A percentile compares a stretch with the other conserved stretches of the same genome.
These are phyloP conservation scores for Erodium texanum DNA, from an alignment of 441 rosid genomes.

Conservation along the genomic window DNA sequence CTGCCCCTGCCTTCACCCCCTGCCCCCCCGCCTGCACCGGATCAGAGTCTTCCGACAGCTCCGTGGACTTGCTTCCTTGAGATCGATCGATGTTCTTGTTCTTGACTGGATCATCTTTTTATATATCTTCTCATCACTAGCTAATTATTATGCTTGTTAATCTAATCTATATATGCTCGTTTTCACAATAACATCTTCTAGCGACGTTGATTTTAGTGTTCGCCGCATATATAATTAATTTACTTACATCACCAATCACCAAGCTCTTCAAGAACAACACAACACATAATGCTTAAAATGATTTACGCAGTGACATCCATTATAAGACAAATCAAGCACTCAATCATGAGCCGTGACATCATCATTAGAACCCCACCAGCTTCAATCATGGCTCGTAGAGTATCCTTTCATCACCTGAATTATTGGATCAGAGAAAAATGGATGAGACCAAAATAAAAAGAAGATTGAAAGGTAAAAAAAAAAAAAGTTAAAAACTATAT, in stretches of 20 bases:
- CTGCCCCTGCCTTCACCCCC: no score
- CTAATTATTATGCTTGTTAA: constrained; percentile 10
- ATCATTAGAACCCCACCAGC: constrained; percentile 22
- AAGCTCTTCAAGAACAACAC: neutral
- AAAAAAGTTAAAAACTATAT: no score
- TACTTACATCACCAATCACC: neutral
- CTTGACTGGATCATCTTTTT: neutral
- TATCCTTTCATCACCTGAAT: constrained; percentile 15
- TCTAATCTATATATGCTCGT: constrained; percentile 3
- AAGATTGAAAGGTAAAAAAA: constrained; percentile 15
- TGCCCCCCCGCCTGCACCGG: no score
- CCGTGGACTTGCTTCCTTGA: constrained; percentile 35
- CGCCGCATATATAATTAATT: neutral
- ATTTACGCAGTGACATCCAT: constrained; percentile 12
- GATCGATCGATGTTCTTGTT: constrained; percentile 1
- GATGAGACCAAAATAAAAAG: neutral
- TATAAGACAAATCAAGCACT: constrained; percentile 17
- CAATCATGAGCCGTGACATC: constrained; percentile 19
- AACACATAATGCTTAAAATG: neutral
- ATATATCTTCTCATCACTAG: no score
- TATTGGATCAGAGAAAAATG: constrained; percentile 14
- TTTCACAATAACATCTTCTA: constrained; percentile 18
- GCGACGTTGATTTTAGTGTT: no score
- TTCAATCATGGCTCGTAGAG: neutral
- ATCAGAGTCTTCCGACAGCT: constrained; percentile 34